Percentiles rank a stretch among this genome's conserved stretches.
phyloP scores from a whole-genome alignment of 129 eudicot species.

The Arctium lappa region DNA sequence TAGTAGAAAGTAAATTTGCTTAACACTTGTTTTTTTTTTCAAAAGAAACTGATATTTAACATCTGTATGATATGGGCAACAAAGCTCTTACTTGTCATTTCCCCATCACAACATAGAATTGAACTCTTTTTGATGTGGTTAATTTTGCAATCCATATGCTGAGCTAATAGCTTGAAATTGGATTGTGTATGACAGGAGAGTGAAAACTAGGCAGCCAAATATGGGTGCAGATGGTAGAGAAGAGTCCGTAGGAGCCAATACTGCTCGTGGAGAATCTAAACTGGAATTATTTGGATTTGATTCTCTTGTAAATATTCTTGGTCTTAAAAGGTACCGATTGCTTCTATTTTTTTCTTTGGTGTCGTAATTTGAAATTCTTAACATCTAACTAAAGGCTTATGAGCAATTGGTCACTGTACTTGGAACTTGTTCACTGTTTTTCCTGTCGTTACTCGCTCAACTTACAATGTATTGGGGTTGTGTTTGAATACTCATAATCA shows the following conservation, averaged over 20 bases:
- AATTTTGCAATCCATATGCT: neutral
- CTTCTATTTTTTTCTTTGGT: neutral
- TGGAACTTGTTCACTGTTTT: too few relatives aligned
- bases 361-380: too few relatives aligned
- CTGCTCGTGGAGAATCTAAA: slow-evolving; percentile 61
- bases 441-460: neutral
- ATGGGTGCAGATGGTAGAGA: slow-evolving; percentile 29
- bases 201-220: slow-evolving; percentile 35
- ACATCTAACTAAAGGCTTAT: too few relatives aligned
- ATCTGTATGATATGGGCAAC: too few relatives aligned
- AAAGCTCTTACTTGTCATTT: too few relatives aligned
- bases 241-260: slow-evolving; percentile 39
- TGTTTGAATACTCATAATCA: neutral
- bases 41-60: too few relatives aligned
- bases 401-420: too few relatives aligned
- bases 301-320: slow-evolving; percentile 78
- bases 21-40: too few relatives aligned
- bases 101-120: neutral
- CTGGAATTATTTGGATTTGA: slow-evolving; percentile 85
- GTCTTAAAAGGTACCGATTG: slow-evolving; percentile 62
- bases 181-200: slow-evolving; percentile 42
- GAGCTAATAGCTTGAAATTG: neutral
- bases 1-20: neutral
- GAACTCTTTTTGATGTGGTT: neutral
- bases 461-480: neutral